Evolutionary conservation across 805 yeast species (phyloP), one percentile per base, ranked within the genome.

Genomic region (Candida berthetii): DNA sequence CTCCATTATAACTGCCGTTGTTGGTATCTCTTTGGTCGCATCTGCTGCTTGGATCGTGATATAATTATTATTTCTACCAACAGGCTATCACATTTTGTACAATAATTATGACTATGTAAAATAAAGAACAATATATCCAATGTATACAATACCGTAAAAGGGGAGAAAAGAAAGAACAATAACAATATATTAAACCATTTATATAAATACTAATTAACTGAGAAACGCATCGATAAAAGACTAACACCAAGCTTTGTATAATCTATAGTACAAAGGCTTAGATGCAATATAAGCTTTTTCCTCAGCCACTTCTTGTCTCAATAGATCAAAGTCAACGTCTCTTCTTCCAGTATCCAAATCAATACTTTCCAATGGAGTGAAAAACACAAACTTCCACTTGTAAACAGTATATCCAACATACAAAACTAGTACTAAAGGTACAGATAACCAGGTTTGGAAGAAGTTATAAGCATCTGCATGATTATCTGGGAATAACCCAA

Each of bases 401-500:
- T 71, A 71, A 33, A 73, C 37, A 57, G 66, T 70, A 58, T 69
- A 69, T 9, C 55, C 55, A 20, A 64, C 40, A 55, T 66, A 69
- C 8, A 22, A 61, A 1, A 66, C 50, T 31, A 75, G 43, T 63
- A 69, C 61, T 37, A 69, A 60, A 14, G 71, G 68, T 31, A 68
- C 58, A 32, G 72, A 65, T 42, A 73, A 60, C 60, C 76, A 73
- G 42, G 66, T 57, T 50, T 72, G 61, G 64, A 75, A 72, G 57
- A 75, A 74, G 1, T 53, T 53, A 35, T 50, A 52, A 7, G 65
- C 70, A 40, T 46, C 42, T 45, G 60, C 68, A n/a, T 60, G 29
- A 3, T 34, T 46, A 6, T 75, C 74, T 38, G 90, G 90, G 66
- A 66, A 81, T 34, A 81, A 65, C 3, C 88, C 85, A 44, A 78